Base-by-base conservation (phyloP, 192 early-diverging fungal species). In the Podochytrium sp. region DNA sequence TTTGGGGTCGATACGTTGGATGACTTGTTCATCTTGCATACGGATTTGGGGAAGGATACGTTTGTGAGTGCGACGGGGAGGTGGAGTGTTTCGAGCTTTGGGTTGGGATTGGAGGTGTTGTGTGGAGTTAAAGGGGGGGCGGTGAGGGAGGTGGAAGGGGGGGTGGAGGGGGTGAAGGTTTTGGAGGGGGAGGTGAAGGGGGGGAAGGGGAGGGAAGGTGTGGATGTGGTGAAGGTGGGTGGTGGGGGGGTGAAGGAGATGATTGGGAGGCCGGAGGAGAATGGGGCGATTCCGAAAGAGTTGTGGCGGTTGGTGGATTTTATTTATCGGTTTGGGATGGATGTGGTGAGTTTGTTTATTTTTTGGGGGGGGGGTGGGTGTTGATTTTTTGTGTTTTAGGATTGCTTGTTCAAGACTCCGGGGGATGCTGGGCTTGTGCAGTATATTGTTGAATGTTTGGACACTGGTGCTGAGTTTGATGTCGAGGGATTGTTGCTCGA, bases 1-100 rank as follows among this genome's bases (percentile, higher is more conserved):
- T 74, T 76, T 25, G 85, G 84, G 1, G 59, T 78, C 1, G 91
- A 92, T 2, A 78, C 86, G 5, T 74, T 93, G 37, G 84, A 86
- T 4, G 91, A 95, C 67, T 92, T 90, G 65, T 73, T 96, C n/a
- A 87, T 98, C 29, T 71, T 98, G 18, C 92, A 92, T 65, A 76
- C 92, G 56, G 89, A 92, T 53, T 41, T 30, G 2, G 91, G 93
- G 12, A 91, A 91, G 39, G 95, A 98, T 61, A 90, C 89, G 61
- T 98, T 98, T 77, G 80, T 98, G 10, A 79, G 87, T 3, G 84
- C 96, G 6, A 78, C 81, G 23, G 96, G 91, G 29, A 73, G 75
- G 0, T 96, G 94, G 78, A 66, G 84, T 35, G 79, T 84, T 1
- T 92, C 92, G 3, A 92, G 91, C 73, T 94, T 92, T 78, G 94